phyloP scores from a whole-genome alignment of 331 rosid species.

The Rhamnella rubrinervis region DNA sequence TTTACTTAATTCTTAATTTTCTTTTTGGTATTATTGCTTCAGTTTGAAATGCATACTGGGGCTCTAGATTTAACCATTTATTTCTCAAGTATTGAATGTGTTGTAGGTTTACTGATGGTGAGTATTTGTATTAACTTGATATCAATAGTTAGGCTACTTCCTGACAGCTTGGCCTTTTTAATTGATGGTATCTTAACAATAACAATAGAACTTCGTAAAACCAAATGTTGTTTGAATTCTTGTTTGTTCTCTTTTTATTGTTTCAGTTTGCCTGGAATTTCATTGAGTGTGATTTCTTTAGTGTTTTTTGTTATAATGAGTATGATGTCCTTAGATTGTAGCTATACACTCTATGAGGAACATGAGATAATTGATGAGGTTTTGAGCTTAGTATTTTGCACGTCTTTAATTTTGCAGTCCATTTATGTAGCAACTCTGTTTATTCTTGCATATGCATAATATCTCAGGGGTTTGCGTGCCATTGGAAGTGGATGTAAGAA shows the following conservation, averaged over 20 bases:
- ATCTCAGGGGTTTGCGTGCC: conserved; percentile 72
- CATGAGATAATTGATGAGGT: neutral
- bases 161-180: too few species aligned
- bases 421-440: neutral
- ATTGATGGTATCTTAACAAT: neutral
- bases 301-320: neutral
- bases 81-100: too few species aligned
- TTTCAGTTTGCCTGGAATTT: neutral
- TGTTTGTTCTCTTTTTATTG: neutral
- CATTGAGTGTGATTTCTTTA: neutral
- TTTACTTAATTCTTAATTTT: neutral
- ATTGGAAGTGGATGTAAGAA: conserved; percentile 86
- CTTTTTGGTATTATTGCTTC: too few species aligned
- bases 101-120: too few species aligned
- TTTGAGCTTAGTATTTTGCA: neutral
- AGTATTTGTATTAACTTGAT: too few species aligned
- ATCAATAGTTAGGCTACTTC: too few species aligned
- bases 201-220: neutral
- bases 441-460: conserved; percentile 5
- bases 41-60: too few species aligned
- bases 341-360: neutral
- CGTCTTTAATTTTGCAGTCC: neutral
- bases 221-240: too few species aligned
- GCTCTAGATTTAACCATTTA: too few species aligned
- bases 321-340: neutral